Percentiles rank a stretch among this genome's conserved stretches.
Conservation (phyloP, 305 asterid genomes). For the Solanum chacoense region DNA sequence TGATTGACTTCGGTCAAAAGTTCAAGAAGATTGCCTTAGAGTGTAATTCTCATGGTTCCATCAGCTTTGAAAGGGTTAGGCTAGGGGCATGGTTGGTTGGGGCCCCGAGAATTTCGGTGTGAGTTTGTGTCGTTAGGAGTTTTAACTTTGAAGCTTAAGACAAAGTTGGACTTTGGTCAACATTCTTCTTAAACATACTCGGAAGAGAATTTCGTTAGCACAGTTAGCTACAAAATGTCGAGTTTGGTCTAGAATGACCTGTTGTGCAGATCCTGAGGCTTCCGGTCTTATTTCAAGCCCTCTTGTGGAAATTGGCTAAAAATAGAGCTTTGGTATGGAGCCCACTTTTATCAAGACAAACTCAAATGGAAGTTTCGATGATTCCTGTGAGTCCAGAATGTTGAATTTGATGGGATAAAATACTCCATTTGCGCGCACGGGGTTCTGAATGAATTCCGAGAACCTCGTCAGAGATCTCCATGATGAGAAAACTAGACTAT, state of each 20-base stretch:
- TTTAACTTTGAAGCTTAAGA: too few relatives aligned
- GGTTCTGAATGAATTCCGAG: background rate
- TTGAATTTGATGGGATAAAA: too few relatives aligned
- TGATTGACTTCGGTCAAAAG: too few relatives aligned
- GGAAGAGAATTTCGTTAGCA: too few relatives aligned
- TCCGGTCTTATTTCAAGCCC: too few relatives aligned
- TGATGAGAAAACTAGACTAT: too few relatives aligned
- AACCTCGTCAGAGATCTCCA: background rate
- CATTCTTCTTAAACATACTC: background rate
- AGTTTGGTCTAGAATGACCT: background rate
- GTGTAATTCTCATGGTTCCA: background rate
- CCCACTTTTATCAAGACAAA: background rate
- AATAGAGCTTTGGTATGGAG: background rate
- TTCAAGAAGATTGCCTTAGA: background rate
- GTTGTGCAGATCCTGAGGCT: rapidly evolving
- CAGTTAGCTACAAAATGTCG: background rate
- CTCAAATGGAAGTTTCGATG: background rate
- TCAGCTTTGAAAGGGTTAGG: background rate
- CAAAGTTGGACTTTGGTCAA: background rate
- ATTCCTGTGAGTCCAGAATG: too few relatives aligned
- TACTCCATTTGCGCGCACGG: background rate
- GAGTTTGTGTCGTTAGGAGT: background rate
- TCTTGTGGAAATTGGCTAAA: background rate
- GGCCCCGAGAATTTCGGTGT: background rate
- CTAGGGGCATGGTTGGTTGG: background rate